Conservation (phyloP, 441 rosid genomes). For the Pelargonium cotyledonis region DNA sequence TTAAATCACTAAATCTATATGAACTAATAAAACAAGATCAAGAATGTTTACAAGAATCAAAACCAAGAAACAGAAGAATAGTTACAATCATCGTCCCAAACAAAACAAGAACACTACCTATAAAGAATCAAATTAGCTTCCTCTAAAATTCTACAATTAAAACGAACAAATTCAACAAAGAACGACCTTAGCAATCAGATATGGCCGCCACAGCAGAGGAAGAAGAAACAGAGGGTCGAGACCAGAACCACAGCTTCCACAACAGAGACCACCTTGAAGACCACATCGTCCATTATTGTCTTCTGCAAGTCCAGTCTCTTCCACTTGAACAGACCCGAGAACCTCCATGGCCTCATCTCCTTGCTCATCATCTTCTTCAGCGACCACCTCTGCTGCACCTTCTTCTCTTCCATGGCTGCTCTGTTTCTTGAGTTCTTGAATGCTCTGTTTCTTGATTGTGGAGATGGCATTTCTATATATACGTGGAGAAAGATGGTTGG, state of each 20-base stretch:
- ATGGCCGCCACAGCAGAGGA: constrained; percentile 61
- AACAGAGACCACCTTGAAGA: constrained; percentile 47
- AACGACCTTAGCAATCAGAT: constrained; percentile 29
- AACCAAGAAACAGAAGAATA: too few relatives aligned
- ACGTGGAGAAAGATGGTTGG: too few relatives aligned
- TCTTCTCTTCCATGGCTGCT: too few relatives aligned
- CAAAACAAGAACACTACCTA: too few relatives aligned
- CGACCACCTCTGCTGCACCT: constrained; percentile 4
- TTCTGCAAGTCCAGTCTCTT: constrained; percentile 29
- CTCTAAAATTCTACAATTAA: too few relatives aligned
- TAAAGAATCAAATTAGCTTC: constrained; percentile 2
- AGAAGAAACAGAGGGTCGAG: constrained; percentile 67
- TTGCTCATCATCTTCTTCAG: constrained; percentile 31
- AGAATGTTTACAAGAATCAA: too few relatives aligned
- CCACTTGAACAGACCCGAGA: constrained; percentile 34
- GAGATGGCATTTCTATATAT: neutral
- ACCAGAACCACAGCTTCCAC: constrained; percentile 59
- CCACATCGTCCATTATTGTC: constrained; percentile 39
- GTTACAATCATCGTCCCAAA: too few relatives aligned
- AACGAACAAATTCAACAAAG: neutral
- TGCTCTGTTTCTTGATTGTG: neutral
- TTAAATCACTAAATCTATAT: too few relatives aligned
- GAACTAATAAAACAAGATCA: too few relatives aligned
- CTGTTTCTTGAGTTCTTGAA: too few relatives aligned
- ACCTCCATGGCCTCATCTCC: too few relatives aligned